phyloP scores from a whole-genome alignment of 345 rosid species.

The Iberis pinnata region DNA sequence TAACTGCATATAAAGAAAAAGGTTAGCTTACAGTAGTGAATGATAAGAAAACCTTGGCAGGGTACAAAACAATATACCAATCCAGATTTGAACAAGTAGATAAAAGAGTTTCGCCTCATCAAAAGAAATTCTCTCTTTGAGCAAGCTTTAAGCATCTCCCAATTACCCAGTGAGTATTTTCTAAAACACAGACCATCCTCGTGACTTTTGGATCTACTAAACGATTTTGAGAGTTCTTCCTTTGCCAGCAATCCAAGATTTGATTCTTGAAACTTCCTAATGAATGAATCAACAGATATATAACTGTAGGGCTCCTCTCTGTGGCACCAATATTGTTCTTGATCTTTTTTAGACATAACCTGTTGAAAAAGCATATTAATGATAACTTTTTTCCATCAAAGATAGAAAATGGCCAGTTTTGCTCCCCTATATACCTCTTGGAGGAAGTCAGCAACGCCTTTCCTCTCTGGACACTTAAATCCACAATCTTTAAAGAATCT shows the following conservation, averaged over 20 bases:
- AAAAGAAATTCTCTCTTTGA: conserved; percentile 42
- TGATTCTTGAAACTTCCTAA: conserved; percentile 33
- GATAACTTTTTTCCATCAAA: background rate
- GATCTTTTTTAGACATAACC: conserved; percentile 53
- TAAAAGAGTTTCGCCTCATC: conserved; percentile 38
- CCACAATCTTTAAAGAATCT: conserved; percentile 49
- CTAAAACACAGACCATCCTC: conserved; percentile 30
- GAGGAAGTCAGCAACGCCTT: conserved; percentile 48
- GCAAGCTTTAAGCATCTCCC: conserved; percentile 48
- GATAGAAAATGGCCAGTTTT: background rate
- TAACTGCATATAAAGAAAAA: conserved; percentile 27
- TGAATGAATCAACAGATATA: conserved; percentile 35
- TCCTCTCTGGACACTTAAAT: conserved; percentile 49
- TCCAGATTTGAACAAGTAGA: conserved; percentile 39
- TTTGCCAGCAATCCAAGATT: conserved; percentile 24
- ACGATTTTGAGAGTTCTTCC: conserved; percentile 32
- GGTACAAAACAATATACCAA: conserved; percentile 10
- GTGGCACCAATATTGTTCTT: conserved; percentile 46
- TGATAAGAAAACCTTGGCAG: background rate
- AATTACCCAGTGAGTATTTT: conserved; percentile 33
- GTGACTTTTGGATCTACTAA: conserved; percentile 24
- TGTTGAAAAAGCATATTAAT: conserved; percentile 16
- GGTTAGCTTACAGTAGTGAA: conserved; percentile 1
- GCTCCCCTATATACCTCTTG: conserved; percentile 40
- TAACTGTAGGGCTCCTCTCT: conserved; percentile 32